Evolutionary conservation across 768 basidiomycete genomes (phyloP).

Genomic region (Boletus rubescentipes): DNA sequence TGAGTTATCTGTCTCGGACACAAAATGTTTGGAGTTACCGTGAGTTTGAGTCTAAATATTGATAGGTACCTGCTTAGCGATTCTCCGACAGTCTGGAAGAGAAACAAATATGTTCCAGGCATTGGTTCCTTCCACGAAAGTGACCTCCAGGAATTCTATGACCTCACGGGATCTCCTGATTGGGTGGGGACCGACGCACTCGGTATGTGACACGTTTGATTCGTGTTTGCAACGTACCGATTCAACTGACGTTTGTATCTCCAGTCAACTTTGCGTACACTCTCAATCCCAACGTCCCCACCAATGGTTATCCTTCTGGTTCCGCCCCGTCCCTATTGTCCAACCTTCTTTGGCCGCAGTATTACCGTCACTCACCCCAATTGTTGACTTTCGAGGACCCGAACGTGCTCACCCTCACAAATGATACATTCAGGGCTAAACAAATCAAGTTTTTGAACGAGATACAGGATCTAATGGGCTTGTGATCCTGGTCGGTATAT

Average conservation of each 20-base stretch:
- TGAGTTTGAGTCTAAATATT: neutral
- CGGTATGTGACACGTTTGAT: neutral
- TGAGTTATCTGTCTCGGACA: constrained; percentile 9
- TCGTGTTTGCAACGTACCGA: neutral
- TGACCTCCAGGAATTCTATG: constrained; percentile 16
- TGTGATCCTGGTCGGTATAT: neutral
- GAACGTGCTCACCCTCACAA: constrained; percentile 8
- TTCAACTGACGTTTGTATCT: neutral
- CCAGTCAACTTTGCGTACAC: constrained; percentile 21
- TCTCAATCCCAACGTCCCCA: constrained; percentile 4
- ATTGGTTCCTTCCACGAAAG: constrained; percentile 20
- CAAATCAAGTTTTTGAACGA: constrained; percentile 4
- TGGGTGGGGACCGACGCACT: constrained; percentile 15
- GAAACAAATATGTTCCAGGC: constrained; percentile 11
- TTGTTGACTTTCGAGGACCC: constrained; percentile 12
- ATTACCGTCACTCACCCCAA: neutral
- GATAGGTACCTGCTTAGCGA: too few species aligned
- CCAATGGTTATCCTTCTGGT: constrained; percentile 9
- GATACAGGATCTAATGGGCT: constrained; percentile 10
- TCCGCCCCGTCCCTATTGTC: constrained; percentile 9
- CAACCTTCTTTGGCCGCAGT: constrained; percentile 5
- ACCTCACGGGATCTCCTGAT: constrained; percentile 7
- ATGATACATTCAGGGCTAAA: constrained; percentile 6
- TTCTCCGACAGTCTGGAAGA: constrained; percentile 13
- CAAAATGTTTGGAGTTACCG: constrained; percentile 15